Conservation (phyloP, 441 rosid species). For the Syzygium malaccense region DNA sequence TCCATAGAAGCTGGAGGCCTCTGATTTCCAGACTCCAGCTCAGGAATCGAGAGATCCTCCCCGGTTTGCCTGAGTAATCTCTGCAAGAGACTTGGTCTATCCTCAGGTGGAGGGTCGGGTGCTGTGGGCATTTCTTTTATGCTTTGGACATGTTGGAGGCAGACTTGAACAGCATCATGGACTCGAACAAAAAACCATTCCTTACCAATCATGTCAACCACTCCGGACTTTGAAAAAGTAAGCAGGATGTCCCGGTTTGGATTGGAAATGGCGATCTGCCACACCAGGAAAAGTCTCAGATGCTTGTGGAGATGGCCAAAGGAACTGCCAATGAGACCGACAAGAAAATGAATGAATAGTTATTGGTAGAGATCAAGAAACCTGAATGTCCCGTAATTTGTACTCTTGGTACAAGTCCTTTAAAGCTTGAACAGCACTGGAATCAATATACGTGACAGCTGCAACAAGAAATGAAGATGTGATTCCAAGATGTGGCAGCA, state of each 20-base stretch:
- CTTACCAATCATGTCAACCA: conserved; percentile 77
- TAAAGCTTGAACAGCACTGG: conserved; percentile 78
- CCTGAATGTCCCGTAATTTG: conserved; percentile 66
- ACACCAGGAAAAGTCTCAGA: background rate
- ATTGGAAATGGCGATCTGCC: conserved; percentile 83
- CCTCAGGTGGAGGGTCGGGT: conserved; percentile 19
- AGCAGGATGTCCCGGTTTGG: conserved; percentile 75
- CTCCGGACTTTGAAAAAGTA: conserved; percentile 66
- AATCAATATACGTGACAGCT: conserved; percentile 76
- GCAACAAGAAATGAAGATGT: conserved; percentile 7
- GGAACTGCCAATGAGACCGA: background rate
- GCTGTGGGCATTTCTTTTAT: conserved; percentile 20
- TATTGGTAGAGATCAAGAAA: background rate
- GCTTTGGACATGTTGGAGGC: conserved; percentile 78
- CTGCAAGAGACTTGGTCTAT: conserved; percentile 32
- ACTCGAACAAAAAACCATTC: conserved; percentile 95
- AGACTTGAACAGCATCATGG: conserved; percentile 94
- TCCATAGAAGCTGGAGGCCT: background rate
- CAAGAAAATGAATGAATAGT: background rate
- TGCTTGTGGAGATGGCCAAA: background rate
- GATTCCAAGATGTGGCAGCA: background rate
- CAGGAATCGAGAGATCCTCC: conserved; percentile 30
- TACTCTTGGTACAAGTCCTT: conserved; percentile 74
- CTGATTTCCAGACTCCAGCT: conserved; percentile 45
- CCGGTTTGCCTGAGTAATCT: conserved; percentile 31